phyloP scores from a whole-genome alignment of 306 rosid species.

The Dicorynia guianensis region DNA sequence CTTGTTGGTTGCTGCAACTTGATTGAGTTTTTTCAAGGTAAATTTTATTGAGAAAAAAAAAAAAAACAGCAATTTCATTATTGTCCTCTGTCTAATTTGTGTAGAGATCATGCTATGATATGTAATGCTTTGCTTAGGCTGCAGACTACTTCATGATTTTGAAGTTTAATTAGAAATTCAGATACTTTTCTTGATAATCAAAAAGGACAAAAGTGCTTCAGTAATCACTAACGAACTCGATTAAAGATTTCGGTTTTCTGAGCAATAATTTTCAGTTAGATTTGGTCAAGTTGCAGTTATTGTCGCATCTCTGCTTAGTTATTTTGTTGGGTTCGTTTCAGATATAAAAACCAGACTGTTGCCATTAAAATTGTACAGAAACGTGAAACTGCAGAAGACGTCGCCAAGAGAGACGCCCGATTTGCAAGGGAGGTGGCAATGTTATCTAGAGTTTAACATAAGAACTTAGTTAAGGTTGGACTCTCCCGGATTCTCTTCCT shows the following conservation, averaged over 20 bases:
- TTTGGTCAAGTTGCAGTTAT: conserved; percentile 33
- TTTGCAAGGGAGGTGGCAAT: conserved; percentile 93
- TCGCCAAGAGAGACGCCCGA: conserved; percentile 72
- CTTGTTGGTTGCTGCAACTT: background rate
- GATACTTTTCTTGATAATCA: conserved; percentile 15
- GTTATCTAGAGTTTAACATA: conserved; percentile 91
- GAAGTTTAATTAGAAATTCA: conserved; percentile 18
- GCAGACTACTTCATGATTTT: conserved; percentile 6
- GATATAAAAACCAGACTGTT: conserved; percentile 86
- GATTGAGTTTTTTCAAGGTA: background rate
- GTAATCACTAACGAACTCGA: conserved; percentile 33
- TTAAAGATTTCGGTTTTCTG: conserved; percentile 35
- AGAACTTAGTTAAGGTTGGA: conserved; percentile 89
- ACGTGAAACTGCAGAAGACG: conserved; percentile 83
- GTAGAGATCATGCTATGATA: conserved; percentile 1
- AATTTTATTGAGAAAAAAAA: too few species aligned
- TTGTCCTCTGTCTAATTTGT: conserved; percentile 35
- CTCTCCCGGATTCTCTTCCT: conserved; percentile 28
- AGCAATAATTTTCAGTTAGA: conserved; percentile 20
- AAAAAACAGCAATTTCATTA: background rate
- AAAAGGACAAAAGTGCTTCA: conserved; percentile 1
- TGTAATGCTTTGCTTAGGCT: conserved; percentile 26
- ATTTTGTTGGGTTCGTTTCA: conserved; percentile 47
- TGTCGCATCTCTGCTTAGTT: conserved; percentile 31
- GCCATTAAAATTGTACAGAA: conserved; percentile 85